Base-by-base conservation (phyloP, 768 basidiomycete genomes). In the Collybia mongolica region DNA sequence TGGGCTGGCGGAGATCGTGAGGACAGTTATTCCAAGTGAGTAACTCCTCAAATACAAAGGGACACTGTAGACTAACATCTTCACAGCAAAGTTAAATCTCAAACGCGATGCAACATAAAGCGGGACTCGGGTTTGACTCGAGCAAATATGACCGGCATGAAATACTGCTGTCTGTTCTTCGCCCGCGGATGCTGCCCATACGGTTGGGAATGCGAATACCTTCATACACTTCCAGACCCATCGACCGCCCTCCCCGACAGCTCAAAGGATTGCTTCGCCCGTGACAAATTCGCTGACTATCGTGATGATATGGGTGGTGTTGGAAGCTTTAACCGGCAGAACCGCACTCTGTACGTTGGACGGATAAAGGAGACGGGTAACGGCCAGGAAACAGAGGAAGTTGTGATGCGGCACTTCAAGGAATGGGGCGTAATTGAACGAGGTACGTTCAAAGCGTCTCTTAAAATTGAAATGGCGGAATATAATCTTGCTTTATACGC, bases 1-100 rank as follows among this genome's bases (percentile, higher is more conserved):
- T 98, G 96, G 96, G 97, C 97, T n/a, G 97, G 97, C 47, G 97
- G 96, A 49, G 97, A 99, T 66, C 83, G 93, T 24, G 97, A 98
- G 67, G 96, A 99, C 65, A 88, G 83, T 51, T 93, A 98, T 65
- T 95, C 94, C 29, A 96, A 93, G 94, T 93, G 56, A 51, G 87
- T 75, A 12, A 28, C 19, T 19, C 41, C 53, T 12, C 38, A 46
- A 15, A 18, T 20, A 12, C 41, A 44, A 22, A 18, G 17, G 29
- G n/a, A 24, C 20, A 28, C 15, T 38, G 7, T 39, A 35, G 19
- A 23, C 52, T 52, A 18, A 53, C 26, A 50, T 61, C 11, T 55
- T 44, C 20, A 8, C 60, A 95, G 92, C 64, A 96, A 98, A 82
- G 84, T 84, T 41, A 95, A 97, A 69, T 91, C 93, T 1, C 92